Evolutionary conservation across 2,329 filamentous ascomycete species (phyloP).

Genomic region (Epichloe brachyelytri): DNA sequence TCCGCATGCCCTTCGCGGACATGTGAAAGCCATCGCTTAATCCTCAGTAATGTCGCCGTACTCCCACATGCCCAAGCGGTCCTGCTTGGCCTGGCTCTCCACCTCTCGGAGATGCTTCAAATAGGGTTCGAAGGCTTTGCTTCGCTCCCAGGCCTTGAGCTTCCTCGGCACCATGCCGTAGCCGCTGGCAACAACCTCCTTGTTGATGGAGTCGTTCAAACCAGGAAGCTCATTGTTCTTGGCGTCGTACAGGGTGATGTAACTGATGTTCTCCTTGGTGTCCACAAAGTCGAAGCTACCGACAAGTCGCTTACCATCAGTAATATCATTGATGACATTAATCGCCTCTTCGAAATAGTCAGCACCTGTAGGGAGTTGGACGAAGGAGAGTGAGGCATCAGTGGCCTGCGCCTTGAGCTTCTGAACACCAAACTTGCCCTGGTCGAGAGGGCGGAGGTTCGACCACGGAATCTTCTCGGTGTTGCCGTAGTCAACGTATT

Average conservation of each 20-base stretch:
- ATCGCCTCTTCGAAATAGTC: conserved; percentile 80
- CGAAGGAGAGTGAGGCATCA: conserved; percentile 75
- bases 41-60: conserved; percentile 95
- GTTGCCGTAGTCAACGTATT: conserved; percentile 97
- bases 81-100: conserved; percentile 66
- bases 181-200: conserved; percentile 70
- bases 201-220: conserved; percentile 72
- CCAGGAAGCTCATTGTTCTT: conserved; percentile 42
- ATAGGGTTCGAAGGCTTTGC: conserved; percentile 53
- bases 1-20: not conserved
- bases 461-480: conserved; percentile 79
- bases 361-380: conserved; percentile 70
- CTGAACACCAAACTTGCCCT: conserved; percentile 64
- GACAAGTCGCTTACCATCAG: conserved; percentile 65
- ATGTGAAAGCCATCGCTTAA: conserved; percentile 25
- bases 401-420: conserved; percentile 79
- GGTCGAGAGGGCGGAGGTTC: conserved; percentile 65
- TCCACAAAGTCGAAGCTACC: conserved; percentile 82
- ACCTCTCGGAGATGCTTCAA: conserved; percentile 59
- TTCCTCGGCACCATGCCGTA: conserved; percentile 87
- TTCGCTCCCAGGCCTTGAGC: conserved; percentile 80
- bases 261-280: conserved; percentile 64
- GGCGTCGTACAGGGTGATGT: conserved; percentile 80
- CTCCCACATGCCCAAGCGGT: conserved; percentile 87
- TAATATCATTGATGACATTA: conserved; percentile 59